Conservation (phyloP, 2,329 filamentous ascomycete species). For the Calcarisporium arbuscula region DNA sequence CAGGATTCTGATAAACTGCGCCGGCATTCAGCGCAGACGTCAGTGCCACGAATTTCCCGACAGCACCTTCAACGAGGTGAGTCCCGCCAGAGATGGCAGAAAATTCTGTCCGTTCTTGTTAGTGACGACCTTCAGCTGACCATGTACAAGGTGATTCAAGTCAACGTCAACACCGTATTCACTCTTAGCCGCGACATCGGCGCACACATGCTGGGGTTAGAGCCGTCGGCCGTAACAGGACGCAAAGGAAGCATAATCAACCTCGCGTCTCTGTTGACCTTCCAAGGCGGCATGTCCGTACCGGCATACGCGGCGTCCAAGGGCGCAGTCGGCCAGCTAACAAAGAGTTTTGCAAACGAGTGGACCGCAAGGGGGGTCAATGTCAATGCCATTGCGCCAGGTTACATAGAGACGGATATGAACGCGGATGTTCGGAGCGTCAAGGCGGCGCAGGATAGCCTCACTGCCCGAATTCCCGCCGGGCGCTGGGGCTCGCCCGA, state of each 20-base stretch:
- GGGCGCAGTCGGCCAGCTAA: slow-evolving; percentile 77
- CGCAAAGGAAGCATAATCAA: slow-evolving; percentile 74
- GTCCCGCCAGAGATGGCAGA: too few species aligned
- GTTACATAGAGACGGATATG: slow-evolving; percentile 94
- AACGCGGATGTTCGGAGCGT: slow-evolving; percentile 76
- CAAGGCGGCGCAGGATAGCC: slow-evolving; percentile 61
- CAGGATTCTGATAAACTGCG: slow-evolving; percentile 78
- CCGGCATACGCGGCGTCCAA: slow-evolving; percentile 84
- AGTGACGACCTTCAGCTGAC: too few species aligned
- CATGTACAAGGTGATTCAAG: slow-evolving; percentile 79
- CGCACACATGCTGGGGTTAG: slow-evolving; percentile 65
- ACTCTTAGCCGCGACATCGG: slow-evolving; percentile 70
- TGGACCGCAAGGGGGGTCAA: slow-evolving; percentile 75
- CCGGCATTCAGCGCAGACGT: slow-evolving; percentile 77
- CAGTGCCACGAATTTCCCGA: slow-evolving; percentile 70
- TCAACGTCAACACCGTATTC: slow-evolving; percentile 81
- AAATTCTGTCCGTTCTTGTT: too few species aligned
- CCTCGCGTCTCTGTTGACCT: slow-evolving; percentile 71
- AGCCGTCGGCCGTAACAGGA: slow-evolving; percentile 38
- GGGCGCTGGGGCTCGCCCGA: slow-evolving; percentile 78
- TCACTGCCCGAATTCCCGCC: slow-evolving; percentile 74
- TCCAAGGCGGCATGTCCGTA: slow-evolving; percentile 83
- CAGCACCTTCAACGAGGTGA: slow-evolving; percentile 64
- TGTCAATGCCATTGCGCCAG: slow-evolving; percentile 84
- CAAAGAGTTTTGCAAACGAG: slow-evolving; percentile 80